Evolutionary conservation across 495 filamentous ascomycete genomes (phyloP), one percentile per base, ranked within the genome.

Genomic region (Penicillium antarcticum): DNA sequence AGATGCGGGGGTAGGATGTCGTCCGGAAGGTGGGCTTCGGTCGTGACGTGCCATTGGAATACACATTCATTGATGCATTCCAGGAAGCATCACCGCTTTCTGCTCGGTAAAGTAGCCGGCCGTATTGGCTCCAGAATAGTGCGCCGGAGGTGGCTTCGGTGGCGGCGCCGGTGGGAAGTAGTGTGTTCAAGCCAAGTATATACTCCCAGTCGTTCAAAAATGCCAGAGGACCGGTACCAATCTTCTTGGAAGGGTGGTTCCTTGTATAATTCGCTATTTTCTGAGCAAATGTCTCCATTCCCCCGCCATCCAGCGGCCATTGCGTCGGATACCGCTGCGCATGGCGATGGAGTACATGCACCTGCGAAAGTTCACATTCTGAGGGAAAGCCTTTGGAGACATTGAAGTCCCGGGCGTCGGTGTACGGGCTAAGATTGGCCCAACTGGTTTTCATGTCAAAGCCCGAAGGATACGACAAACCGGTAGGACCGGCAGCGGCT

Each of bases 121-220:
- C 79, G 44, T 83, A 83, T n/a, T 70, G 57, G 45, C 72, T 75
- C 80, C 79, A 81, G 53, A 80, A 76, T 13, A 60, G 44, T 0
- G 75, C 75, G 12, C 80, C 79, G 10, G 78, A 58, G 26, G 65
- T 63, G 23, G 75, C 76, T 52, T 81, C 79, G 1, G 77, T 79
- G 11, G 68, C 60, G 2, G 78, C 80, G 13, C 80, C 78, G 6
- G 69, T 65, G 14, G 68, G 70, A 0, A 80, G 72, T 14, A 83
- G 64, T 6, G 63, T 56, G 45, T 72, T 68, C 37, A 61, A 56
- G 17, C 67, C 57, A 52, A 81, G 62, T n/a, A 70, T 37, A 50
- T 81, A 78, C 21, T 71, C 63, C 66, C 78, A 83, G 18, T 67
- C 56, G 42, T 80, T 77, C 31, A 81, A 54, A 52, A 83, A 83